Evolutionary conservation across 73 alveolate genomes (phyloP).

Genomic region (Paramecium tetraurelia): DNA sequence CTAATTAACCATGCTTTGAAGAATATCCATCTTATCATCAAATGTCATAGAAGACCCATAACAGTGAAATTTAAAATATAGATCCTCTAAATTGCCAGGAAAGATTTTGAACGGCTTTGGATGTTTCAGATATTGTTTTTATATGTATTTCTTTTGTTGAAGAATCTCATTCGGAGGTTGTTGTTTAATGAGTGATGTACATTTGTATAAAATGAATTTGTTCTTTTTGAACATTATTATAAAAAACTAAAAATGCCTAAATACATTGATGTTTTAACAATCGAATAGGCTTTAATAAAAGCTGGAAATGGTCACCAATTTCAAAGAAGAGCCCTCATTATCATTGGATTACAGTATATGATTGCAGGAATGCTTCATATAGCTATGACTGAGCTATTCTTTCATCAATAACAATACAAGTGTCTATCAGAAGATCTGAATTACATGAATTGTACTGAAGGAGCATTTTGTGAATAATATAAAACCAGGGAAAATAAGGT

Average conservation of each 20-base stretch:
- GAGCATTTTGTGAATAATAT: background rate
- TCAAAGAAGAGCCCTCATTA: conserved; percentile 1
- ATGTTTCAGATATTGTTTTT: conserved; percentile 15
- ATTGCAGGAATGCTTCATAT: conserved; percentile 13
- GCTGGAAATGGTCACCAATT: conserved; percentile 35
- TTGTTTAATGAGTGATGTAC: background rate
- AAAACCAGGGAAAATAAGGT: background rate
- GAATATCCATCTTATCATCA: conserved; percentile 9
- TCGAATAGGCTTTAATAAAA: conserved; percentile 16
- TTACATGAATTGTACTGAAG: background rate
- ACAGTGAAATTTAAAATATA: conserved; percentile 23
- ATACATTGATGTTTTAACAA: background rate
- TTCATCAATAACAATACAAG: background rate
- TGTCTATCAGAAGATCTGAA: background rate
- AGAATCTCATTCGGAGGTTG: background rate
- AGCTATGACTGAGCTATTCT: background rate
- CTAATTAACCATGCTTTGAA: background rate
- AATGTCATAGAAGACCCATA: background rate
- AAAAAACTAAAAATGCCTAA: background rate
- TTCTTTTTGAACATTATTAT: background rate
- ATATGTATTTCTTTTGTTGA: background rate
- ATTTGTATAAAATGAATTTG: background rate
- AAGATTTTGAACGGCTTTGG: background rate
- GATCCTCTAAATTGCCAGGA: background rate
- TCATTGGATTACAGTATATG: background rate